These are phyloP conservation scores for Mucor mucedo DNA, from an alignment of 371 early-diverging fungal genomes.

Conservation along the genomic window DNA sequence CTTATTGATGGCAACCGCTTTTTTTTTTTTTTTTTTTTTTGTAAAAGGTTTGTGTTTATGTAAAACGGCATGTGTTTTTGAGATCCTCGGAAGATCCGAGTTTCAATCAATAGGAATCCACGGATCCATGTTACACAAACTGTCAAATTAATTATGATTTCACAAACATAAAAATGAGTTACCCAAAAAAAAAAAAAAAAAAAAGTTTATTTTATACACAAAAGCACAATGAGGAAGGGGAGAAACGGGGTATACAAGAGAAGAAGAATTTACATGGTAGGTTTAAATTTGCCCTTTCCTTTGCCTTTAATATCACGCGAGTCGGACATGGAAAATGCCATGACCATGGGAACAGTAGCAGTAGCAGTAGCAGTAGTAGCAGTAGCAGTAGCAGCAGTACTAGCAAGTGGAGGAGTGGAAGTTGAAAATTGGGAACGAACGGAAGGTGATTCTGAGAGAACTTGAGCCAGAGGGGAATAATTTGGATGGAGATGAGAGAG, in stretches of 20 bases:
- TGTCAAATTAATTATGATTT: constrained; percentile 6
- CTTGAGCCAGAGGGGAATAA: not conserved
- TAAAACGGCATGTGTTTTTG: too few relatives aligned
- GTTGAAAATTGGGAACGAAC: constrained; percentile 13
- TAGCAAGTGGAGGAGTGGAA: not conserved
- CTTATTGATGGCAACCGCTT: too few relatives aligned
- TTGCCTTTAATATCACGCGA: constrained; percentile 9
- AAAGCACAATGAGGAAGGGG: not conserved
- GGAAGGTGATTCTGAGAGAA: not conserved
- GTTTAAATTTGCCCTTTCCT: not conserved
- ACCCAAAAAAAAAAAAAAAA: not conserved
- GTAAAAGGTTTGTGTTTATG: too few relatives aligned
- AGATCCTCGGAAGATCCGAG: not conserved
- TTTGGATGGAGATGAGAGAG: constrained; percentile 18
- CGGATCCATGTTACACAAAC: constrained; percentile 4
- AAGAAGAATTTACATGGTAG: not conserved
- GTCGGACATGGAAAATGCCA: constrained; percentile 8
- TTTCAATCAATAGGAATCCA: not conserved
- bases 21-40: too few relatives aligned
- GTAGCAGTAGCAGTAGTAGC: not conserved
- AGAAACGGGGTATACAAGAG: not conserved
- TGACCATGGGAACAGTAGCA: not conserved
- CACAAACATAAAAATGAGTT: too few relatives aligned
- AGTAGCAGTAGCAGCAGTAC: not conserved
- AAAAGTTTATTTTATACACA: not conserved